phyloP scores from a whole-genome alignment of 2,329 filamentous ascomycete genomes.

The Pseudogymnoascus sp. region DNA sequence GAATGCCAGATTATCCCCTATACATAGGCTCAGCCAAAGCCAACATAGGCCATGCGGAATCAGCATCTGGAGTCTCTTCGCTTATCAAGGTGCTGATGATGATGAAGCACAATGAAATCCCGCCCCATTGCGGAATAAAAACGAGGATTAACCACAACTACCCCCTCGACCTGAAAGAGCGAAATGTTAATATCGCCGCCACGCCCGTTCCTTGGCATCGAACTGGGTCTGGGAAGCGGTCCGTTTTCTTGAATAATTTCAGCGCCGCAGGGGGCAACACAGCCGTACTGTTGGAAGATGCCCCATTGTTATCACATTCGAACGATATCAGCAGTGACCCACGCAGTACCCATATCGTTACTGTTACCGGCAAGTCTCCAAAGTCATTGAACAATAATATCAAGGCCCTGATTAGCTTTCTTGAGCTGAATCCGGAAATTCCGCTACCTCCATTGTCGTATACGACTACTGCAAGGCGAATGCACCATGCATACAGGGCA shows the following conservation, averaged over 20 bases:
- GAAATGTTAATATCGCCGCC: constrained; percentile 18
- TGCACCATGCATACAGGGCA: constrained; percentile 48
- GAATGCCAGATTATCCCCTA: constrained; percentile 43
- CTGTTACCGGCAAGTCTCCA: constrained; percentile 37
- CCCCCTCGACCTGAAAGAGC: constrained; percentile 28
- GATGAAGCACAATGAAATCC: constrained; percentile 20
- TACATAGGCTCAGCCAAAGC: constrained; percentile 23
- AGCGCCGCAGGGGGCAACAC: constrained; percentile 23
- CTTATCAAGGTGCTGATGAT: constrained; percentile 25
- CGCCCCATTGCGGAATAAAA: constrained; percentile 22
- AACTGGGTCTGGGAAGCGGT: constrained; percentile 31
- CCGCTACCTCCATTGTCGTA: constrained; percentile 12
- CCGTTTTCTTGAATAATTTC: constrained; percentile 41
- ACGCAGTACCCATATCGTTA: constrained; percentile 33
- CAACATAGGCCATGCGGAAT: constrained; percentile 20
- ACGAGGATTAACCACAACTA: constrained; percentile 24
- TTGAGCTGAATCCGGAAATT: constrained; percentile 18
- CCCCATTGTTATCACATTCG: constrained; percentile 8
- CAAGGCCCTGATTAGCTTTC: constrained; percentile 16
- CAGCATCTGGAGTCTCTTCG: constrained; percentile 19
- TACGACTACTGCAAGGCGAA: constrained; percentile 33
- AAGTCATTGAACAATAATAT: constrained; percentile 21
- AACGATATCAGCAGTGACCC: constrained; percentile 26
- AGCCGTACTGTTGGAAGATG: constrained; percentile 18
- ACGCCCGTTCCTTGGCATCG: constrained; percentile 15